Conservation (phyloP, 148 eudicot genomes). For the Chenopodium suecicum region DNA sequence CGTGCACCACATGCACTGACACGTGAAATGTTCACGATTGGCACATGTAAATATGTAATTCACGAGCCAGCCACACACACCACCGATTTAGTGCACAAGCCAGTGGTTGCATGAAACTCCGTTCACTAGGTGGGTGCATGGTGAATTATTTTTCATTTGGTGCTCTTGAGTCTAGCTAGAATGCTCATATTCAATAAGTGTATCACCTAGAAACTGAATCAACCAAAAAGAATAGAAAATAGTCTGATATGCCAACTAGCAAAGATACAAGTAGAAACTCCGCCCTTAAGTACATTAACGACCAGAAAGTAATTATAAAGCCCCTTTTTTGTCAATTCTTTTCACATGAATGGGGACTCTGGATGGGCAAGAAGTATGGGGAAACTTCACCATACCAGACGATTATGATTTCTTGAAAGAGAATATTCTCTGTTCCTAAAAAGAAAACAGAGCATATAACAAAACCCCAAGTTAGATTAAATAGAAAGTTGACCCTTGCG, state of each 20-base stretch:
- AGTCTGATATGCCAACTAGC: not conserved
- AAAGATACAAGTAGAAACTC: not conserved
- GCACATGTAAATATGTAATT: too few relatives aligned
- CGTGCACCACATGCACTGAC: too few relatives aligned
- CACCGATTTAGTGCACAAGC: not conserved
- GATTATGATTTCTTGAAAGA: not conserved
- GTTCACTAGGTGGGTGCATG: not conserved
- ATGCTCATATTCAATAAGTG: not conserved
- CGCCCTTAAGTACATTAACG: not conserved
- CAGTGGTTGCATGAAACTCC: not conserved
- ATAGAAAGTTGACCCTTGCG: not conserved
- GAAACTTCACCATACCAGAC: not conserved
- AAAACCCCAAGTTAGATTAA: not conserved
- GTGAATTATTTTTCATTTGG: not conserved
- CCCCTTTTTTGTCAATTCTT: not conserved
- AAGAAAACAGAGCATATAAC: not conserved
- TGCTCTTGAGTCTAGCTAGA: not conserved
- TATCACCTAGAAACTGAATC: not conserved
- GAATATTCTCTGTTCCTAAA: not conserved
- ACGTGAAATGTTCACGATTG: too few relatives aligned
- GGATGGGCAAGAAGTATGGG: conserved; percentile 3
- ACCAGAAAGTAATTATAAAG: conserved; percentile 4
- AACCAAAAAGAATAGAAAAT: not conserved
- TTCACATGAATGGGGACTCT: not conserved
- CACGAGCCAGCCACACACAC: too few relatives aligned